Evolutionary conservation across 306 rosid species (phyloP).

Genomic region (Abrus precatorius): DNA sequence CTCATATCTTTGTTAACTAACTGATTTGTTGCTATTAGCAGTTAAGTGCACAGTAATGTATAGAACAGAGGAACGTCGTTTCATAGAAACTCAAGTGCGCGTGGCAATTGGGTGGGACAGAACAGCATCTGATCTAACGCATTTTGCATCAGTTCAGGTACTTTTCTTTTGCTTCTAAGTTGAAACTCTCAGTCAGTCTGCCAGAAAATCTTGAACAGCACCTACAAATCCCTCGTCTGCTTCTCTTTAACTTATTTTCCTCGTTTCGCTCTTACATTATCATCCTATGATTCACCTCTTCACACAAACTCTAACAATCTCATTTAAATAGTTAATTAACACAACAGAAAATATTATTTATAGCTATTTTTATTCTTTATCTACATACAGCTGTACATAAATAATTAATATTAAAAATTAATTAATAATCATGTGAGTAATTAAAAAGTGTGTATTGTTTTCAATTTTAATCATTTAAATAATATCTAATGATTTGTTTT

Average conservation of each 20-base stretch:
- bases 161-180: neutral
- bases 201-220: conserved; percentile 5
- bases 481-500: too few species aligned
- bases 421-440: too few species aligned
- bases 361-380: too few species aligned
- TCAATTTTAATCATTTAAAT: too few species aligned
- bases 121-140: conserved; percentile 26
- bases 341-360: too few species aligned
- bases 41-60: conserved; percentile 1
- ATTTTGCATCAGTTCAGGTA: conserved; percentile 9
- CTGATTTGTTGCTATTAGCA: too few species aligned
- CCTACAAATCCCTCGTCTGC: neutral
- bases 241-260: neutral
- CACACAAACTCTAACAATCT: too few species aligned
- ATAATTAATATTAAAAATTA: too few species aligned
- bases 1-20: too few species aligned
- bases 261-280: neutral
- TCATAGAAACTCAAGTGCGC: neutral
- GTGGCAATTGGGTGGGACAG: conserved; percentile 32
- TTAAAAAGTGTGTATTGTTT: too few species aligned
- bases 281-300: neutral
- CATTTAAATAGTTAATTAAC: too few species aligned
- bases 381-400: too few species aligned
- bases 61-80: neutral
- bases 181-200: conserved; percentile 6